A percentile compares a stretch with the other conserved stretches of the same genome.
phyloP scores from a whole-genome alignment of 73 alveolate genomes.

The Tetrahymena thermophila region DNA sequence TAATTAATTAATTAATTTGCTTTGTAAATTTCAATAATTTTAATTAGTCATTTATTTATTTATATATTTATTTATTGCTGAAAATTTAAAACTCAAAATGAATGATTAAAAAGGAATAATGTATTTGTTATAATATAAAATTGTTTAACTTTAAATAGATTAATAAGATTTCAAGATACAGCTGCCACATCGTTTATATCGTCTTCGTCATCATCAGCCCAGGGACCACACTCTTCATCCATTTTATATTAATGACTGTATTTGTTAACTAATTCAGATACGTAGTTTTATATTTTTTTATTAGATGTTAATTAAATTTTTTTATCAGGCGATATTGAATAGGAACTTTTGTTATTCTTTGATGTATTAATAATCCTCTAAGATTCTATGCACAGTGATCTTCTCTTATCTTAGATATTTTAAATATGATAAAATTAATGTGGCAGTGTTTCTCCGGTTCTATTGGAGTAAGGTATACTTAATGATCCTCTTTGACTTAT shows the following conservation, averaged over 20 bases:
- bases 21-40: too few relatives aligned
- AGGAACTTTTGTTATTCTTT: background rate
- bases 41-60: too few relatives aligned
- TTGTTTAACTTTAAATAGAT: too few relatives aligned
- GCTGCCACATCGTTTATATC: background rate
- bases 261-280: background rate
- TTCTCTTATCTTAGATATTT: background rate
- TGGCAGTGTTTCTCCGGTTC: background rate
- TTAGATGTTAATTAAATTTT: background rate
- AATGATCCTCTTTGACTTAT: background rate
- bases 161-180: background rate
- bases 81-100: too few relatives aligned
- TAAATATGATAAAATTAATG: background rate
- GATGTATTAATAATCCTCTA: background rate
- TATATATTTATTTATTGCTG: too few relatives aligned
- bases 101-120: background rate
- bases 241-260: background rate
- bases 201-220: background rate
- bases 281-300: background rate
- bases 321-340: background rate
- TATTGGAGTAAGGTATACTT: background rate
- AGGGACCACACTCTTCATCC: background rate
- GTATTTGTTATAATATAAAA: background rate
- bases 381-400: background rate
- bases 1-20: too few relatives aligned